phyloP scores from a whole-genome alignment of 306 rosid genomes.

The Senna tora region DNA sequence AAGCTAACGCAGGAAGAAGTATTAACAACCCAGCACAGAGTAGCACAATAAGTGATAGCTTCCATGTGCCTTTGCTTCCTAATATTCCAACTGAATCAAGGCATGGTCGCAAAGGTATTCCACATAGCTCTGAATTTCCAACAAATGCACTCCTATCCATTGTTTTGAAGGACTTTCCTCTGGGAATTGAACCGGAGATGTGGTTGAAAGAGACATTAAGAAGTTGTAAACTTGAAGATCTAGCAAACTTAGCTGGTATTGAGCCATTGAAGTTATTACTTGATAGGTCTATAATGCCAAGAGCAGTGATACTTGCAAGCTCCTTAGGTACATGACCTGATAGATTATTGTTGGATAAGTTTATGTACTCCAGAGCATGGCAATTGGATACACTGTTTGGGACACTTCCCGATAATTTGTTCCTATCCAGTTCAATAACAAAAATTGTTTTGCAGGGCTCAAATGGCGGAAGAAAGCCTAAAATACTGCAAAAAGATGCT shows the following conservation, averaged over 20 bases:
- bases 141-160: conserved; percentile 71
- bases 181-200: conserved; percentile 86
- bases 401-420: conserved; percentile 62
- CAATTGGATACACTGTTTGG: conserved; percentile 68
- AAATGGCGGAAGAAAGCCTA: conserved; percentile 67
- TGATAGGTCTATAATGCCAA: conserved; percentile 68
- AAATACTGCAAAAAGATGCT: conserved; percentile 71
- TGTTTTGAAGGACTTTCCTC: conserved; percentile 45
- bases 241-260: conserved; percentile 71
- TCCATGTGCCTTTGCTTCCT: conserved; percentile 58
- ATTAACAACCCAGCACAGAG: conserved; percentile 57
- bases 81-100: conserved; percentile 58
- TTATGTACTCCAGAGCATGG: conserved; percentile 56
- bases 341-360: conserved; percentile 61
- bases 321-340: conserved; percentile 81
- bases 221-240: conserved; percentile 65
- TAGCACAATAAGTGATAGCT: conserved; percentile 56
- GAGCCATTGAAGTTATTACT: conserved; percentile 66
- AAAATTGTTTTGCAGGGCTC: conserved; percentile 61
- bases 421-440: conserved; percentile 61
- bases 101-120: conserved; percentile 75
- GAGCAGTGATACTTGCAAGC: conserved; percentile 67
- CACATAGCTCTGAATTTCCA: conserved; percentile 88
- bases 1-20: conserved; percentile 52
- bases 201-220: conserved; percentile 88